These are phyloP conservation scores for Pleodorina starrii DNA, from an alignment of 139 green algal genomes.

Conservation along the genomic window DNA sequence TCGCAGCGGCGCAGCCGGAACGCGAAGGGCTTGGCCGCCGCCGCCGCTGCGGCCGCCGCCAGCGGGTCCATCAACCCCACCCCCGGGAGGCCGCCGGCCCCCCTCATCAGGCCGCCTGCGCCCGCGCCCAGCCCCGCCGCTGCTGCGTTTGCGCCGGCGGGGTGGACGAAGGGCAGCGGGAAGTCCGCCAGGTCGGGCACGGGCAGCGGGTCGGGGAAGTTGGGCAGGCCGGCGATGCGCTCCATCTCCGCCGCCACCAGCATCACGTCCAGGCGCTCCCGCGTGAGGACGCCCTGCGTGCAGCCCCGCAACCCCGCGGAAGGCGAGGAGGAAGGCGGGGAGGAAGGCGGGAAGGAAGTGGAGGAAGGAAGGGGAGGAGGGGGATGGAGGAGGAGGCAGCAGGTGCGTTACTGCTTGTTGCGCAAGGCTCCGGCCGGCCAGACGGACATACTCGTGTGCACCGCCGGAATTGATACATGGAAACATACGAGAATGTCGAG, in stretches of 20 bases:
- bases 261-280: slow-evolving; percentile 67
- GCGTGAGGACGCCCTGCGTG: slow-evolving; percentile 60
- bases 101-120: neutral
- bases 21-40: neutral
- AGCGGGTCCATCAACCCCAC: neutral
- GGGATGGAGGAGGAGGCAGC: no score
- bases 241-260: slow-evolving; percentile 71
- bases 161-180: neutral
- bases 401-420: no score
- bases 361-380: no score
- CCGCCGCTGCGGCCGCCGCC: neutral
- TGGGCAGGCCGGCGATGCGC: slow-evolving; percentile 58
- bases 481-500: no score
- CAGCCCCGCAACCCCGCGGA: no score
- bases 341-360: no score
- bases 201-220: slow-evolving; percentile 54
- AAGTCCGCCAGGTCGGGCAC: slow-evolving; percentile 45
- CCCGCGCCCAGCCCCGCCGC: neutral
- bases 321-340: no score
- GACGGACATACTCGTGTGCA: no score
- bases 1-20: slow-evolving; percentile 64
- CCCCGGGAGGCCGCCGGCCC: neutral
- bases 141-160: neutral
- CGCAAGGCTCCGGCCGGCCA: no score
- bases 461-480: no score